These are phyloP conservation scores for Nemophila menziesii DNA, from an alignment of 257 asterid genomes.

Conservation along the genomic window DNA sequence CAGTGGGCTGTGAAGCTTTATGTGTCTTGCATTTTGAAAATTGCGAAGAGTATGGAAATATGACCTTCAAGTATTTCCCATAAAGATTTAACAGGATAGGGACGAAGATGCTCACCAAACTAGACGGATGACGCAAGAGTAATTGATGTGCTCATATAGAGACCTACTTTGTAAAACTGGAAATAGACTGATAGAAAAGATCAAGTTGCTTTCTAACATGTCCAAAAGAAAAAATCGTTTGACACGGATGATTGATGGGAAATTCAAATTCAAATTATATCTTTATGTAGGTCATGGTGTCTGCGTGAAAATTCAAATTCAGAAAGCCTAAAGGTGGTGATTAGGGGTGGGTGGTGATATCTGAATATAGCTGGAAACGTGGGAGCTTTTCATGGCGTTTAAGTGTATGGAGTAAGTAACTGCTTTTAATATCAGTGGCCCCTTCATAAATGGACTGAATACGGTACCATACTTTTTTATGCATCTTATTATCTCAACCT, in stretches of 20 bases:
- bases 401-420: not conserved
- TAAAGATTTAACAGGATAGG: no score
- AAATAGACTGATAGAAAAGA: not conserved
- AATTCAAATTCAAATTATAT: no score
- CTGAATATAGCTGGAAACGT: conserved; percentile 3
- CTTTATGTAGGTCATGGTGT: conserved; percentile 5
- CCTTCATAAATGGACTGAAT: not conserved
- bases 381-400: not conserved
- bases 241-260: not conserved
- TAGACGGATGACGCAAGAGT: no score
- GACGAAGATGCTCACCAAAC: no score
- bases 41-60: no score
- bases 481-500: not conserved
- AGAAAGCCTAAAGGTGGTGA: conserved; percentile 10
- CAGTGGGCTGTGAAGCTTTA: no score
- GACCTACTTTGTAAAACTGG: no score
- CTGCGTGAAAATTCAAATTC: conserved; percentile 6
- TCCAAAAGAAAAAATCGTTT: not conserved
- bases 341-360: not conserved
- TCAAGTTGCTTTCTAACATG: not conserved
- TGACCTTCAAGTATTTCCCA: no score
- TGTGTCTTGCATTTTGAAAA: no score
- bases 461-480: not conserved
- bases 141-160: no score
- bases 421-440: not conserved